Base-by-base conservation (phyloP, 208 protist genomes). In the Crithidia thermophila region DNA sequence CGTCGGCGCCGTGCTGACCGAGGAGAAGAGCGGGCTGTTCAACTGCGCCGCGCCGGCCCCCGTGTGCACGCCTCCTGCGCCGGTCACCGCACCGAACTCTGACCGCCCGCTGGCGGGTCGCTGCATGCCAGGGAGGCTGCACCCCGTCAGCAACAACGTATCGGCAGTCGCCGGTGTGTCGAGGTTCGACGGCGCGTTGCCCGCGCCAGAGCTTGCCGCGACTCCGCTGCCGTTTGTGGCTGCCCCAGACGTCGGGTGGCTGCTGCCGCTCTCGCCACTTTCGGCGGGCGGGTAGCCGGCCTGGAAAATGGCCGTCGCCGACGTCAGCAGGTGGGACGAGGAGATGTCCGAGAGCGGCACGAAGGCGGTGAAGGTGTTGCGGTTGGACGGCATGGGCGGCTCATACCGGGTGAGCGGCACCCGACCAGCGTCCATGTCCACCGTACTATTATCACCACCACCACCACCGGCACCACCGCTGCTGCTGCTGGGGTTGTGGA, bases 311-410 rank as follows among this genome's bases (percentile, higher is more conserved):
- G 43, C 36, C 27, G 46, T 45, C 11, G 37, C 39, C 0, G 57
- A 40, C 34, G 55, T 37, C 13, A 72, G 67, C 47, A 72, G 37
- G 27, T 72, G 57, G 16, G 67, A 64, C 9, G 67, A 59, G 18
- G 66, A 37, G 28, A 72, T 65, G 39, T 64, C 67, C 6, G 67
- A 16, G 13, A 72, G 25, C 25, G 25, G 47, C 9, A 72, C 47
- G 39, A 72, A 72, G 0, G 67, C 67, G 5, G 67, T 72, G 49
- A 65, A 72, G 3, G 67, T 59, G 57, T 72, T 72, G 3, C 25
- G 14, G 43, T 72, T 72, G 3, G 57, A 72, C 67, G 57, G 57
- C 67, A 72, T 72, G 7, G 67, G 67, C 21, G 67, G 67, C 57
- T 72, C 67, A 49, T 72, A 72, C 4, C 49, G 55, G 0, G 67